Conservation (phyloP, 257 asterid genomes). For the Nicotiana noctiflora region DNA sequence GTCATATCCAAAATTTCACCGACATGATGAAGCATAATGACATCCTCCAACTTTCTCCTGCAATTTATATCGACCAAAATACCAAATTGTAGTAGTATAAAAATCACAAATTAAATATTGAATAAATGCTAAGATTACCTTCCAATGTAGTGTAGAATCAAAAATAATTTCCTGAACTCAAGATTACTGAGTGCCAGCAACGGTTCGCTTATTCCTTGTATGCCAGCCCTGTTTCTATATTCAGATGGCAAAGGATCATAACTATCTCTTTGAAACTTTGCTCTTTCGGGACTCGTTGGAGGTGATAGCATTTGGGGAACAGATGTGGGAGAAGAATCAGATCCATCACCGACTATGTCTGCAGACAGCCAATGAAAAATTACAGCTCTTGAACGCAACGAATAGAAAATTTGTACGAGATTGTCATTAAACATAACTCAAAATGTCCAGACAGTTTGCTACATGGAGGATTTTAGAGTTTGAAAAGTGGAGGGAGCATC, state of each 20-base stretch:
- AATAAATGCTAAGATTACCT: conserved; percentile 35
- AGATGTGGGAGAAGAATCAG: conserved; percentile 4
- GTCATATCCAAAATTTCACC: conserved; percentile 28
- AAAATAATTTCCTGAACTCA: conserved; percentile 50
- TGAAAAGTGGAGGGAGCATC: not conserved
- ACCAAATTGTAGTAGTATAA: not conserved
- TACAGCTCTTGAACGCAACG: not conserved
- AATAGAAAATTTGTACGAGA: not conserved
- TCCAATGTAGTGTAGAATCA: conserved; percentile 57
- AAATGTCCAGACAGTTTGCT: not conserved
- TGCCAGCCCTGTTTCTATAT: conserved; percentile 6
- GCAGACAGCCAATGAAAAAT: not conserved
- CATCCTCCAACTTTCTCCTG: conserved; percentile 55
- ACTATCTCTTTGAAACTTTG: not conserved
- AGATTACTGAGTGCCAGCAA: conserved; percentile 34
- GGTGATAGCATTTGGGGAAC: not conserved
- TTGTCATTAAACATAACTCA: not conserved
- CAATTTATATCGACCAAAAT: not conserved
- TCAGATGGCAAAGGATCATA: not conserved
- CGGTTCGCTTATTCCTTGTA: conserved; percentile 26
- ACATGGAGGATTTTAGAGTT: not conserved
- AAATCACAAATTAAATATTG: not conserved
- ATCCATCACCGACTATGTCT: not conserved
- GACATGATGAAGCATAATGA: conserved; percentile 33
- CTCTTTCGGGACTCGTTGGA: not conserved